These are phyloP conservation scores for Saccharomycopsis hybrid DNA, from an alignment of 1,139 yeast genomes.

Conservation along the genomic window DNA sequence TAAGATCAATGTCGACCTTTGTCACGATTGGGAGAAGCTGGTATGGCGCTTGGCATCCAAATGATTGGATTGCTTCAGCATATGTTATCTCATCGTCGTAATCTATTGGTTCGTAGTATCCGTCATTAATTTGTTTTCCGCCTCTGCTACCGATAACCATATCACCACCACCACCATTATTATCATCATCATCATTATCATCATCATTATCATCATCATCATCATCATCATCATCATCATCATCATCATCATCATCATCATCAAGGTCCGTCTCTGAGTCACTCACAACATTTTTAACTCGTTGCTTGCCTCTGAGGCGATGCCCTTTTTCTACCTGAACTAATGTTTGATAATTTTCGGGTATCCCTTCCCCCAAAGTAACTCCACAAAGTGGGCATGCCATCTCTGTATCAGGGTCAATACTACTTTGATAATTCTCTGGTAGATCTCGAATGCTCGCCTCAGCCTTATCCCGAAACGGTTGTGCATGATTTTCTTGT, in stretches of 20 bases:
- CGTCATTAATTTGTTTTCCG: conserved; percentile 6
- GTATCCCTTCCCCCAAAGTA: conserved; percentile 64
- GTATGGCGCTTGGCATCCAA: conserved; percentile 55
- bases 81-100: conserved; percentile 11
- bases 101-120: conserved; percentile 1
- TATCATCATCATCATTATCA: too few species aligned
- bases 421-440: conserved; percentile 6
- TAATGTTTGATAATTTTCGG: conserved; percentile 36
- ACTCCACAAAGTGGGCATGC: conserved; percentile 70
- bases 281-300: too few species aligned
- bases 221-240: too few species aligned
- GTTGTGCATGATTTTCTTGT: conserved; percentile 13
- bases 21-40: conserved; percentile 46
- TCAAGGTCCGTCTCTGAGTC: too few species aligned
- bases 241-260: too few species aligned
- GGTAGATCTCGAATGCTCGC: conserved; percentile 7
- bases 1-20: conserved; percentile 51
- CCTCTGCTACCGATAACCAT: not conserved
- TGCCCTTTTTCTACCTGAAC: conserved; percentile 27
- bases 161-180: not conserved
- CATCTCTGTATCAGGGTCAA: conserved; percentile 1
- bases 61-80: conserved; percentile 23
- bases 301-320: too few species aligned
- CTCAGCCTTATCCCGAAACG: conserved; percentile 11
- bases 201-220: too few species aligned